Conservation (phyloP, 106 monocot species). For the Triglochin maritima region DNA sequence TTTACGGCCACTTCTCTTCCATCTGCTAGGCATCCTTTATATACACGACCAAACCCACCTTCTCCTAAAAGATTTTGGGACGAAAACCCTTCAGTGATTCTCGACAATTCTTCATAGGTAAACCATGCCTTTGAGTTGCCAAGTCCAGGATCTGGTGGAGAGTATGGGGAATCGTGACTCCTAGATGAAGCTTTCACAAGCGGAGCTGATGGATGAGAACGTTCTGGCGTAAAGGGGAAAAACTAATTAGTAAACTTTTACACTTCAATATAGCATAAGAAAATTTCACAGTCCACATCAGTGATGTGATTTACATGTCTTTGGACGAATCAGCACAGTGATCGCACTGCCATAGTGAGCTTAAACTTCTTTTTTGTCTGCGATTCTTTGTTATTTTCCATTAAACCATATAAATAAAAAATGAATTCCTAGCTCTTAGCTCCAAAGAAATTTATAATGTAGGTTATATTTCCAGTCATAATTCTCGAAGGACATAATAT, state of each 20-base stretch:
- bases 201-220: constrained; percentile 16
- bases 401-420: too few relatives aligned
- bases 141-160: constrained; percentile 29
- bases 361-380: too few relatives aligned
- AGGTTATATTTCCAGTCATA: not conserved
- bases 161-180: constrained; percentile 26
- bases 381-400: too few relatives aligned
- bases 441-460: not conserved
- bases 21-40: constrained; percentile 46
- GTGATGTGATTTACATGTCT: too few relatives aligned
- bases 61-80: constrained; percentile 47
- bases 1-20: constrained; percentile 62
- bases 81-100: constrained; percentile 40
- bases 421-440: not conserved
- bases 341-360: too few relatives aligned
- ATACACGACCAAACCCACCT: constrained; percentile 76
- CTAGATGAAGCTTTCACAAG: constrained; percentile 17
- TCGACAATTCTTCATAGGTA: constrained; percentile 35
- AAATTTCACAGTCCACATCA: too few relatives aligned
- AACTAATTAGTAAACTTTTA: not conserved
- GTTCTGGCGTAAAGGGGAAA: not conserved
- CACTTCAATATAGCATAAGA: too few relatives aligned
- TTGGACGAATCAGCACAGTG: too few relatives aligned
- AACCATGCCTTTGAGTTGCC: constrained; percentile 35
- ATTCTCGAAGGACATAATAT: not conserved